Evolutionary conservation across 164 flowering plant species (phyloP).

Genomic region (Berberis vulgaris): DNA sequence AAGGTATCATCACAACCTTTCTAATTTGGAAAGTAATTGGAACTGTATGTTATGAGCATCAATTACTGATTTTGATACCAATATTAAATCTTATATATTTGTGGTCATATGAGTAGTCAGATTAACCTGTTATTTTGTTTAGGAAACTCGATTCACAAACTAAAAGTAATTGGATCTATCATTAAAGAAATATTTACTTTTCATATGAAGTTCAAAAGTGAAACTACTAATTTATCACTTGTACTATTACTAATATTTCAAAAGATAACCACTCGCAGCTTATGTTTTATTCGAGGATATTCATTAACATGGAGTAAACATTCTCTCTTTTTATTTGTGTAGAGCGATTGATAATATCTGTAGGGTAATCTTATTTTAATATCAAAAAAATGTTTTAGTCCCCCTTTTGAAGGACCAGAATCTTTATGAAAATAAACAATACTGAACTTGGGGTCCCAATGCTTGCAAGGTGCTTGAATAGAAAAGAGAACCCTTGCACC

Average conservation of each 20-base stretch:
- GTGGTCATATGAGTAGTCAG: neutral
- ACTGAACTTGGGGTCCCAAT: no score
- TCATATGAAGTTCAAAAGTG: neutral
- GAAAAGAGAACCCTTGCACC: no score
- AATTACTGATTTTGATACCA: neutral
- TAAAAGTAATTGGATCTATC: neutral
- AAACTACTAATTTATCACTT: neutral
- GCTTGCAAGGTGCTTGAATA: no score
- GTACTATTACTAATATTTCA: neutral
- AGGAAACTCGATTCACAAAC: neutral
- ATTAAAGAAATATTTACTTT: neutral
- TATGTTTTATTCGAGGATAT: neutral
- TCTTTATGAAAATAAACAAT: no score
- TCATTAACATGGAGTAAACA: neutral
- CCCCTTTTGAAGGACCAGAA: no score
- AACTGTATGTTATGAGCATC: neutral
- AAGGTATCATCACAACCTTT: constrained; percentile 45
- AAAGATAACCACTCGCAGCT: neutral
- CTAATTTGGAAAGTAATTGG: neutral
- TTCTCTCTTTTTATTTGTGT: no score
- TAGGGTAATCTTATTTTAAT: no score
- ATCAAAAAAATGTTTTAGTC: no score
- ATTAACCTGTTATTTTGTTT: neutral
- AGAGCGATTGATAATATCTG: no score
- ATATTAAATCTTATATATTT: no score